Evolutionary conservation across 2,329 filamentous ascomycete genomes (phyloP), one percentile per base, ranked within the genome.

Genomic region (Penicillium sp.): DNA sequence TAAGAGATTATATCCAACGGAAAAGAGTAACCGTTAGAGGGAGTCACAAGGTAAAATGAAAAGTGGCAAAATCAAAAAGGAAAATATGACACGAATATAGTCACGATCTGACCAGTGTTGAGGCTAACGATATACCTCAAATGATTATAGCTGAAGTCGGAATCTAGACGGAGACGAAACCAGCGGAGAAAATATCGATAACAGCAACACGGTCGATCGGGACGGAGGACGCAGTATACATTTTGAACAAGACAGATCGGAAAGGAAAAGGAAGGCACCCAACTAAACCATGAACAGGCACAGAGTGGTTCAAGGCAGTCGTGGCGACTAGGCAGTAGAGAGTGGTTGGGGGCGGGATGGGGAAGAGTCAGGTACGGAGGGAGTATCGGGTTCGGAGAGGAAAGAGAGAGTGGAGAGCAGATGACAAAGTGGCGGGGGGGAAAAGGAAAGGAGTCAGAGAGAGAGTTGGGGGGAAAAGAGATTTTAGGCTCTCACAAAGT

Each of bases 191-290:
- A 60, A 70, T 61, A 68, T 73, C 69, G 69, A 68, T 67, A 65
- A 66, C 60, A 55, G 67, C 69, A 72, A 70, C 66, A 68, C 64
- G 61, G 71, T 68, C 64, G 73, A 76, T 73, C 73, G 73, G 73
- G 68, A 67, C 66, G 61, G 61, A 59, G 61, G 66, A 65, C 57
- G 55, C 70, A 73, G 69, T 68, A 75, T 75, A 75, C 73, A 76
- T 76, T 69, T 75, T 76, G 73, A 66, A 63, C 61, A 16, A 29
- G 33, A 53, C 43, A 59, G 51, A 56, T 57, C 55, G 43, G 37
- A 57, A 52, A 55, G 56, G 46, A 55, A 27, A 50, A 39, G 22
- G 53, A 62, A 63, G 59, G 60, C 61, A 68, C 68, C 65, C 64
- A 68, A 65, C 67, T 41, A 56, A 31, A 55, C 46, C 66, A 67